A percentile compares a stretch with the other conserved stretches of the same genome.
Evolutionary conservation across 306 rosid genomes (phyloP).

Genomic region (Casuarina equisetifolia): DNA sequence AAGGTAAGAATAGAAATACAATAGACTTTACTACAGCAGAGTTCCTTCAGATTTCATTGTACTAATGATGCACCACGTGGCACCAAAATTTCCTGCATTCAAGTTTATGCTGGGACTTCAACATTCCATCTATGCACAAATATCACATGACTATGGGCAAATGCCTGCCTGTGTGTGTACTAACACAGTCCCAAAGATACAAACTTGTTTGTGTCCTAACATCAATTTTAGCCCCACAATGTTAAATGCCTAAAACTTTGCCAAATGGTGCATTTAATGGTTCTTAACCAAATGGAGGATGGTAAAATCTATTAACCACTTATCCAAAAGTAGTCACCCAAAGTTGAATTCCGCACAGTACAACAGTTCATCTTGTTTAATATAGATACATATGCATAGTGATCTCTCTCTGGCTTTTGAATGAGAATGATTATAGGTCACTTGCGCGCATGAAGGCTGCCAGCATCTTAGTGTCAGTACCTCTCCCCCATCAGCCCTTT

Average conservation of each 20-base stretch:
- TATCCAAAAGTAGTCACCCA: not conserved
- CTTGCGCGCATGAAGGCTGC: not conserved
- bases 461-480: not conserved
- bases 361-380: not conserved
- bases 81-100: not conserved
- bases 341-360: not conserved
- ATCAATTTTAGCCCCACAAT: not conserved
- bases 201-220: not conserved
- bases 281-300: not conserved
- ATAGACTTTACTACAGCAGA: not conserved
- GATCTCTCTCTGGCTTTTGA: not conserved
- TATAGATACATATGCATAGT: not conserved
- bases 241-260: not conserved
- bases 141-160: not conserved
- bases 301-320: not conserved
- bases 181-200: not conserved
- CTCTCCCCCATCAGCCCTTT: not conserved
- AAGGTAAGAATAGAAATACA: slow-evolving; percentile 29
- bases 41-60: not conserved
- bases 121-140: not conserved
- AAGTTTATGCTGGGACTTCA: not conserved
- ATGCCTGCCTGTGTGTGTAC: not conserved
- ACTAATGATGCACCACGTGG: not conserved
- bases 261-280: not conserved
- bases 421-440: not conserved